Evolutionary conservation across 1,284 basidiomycete genomes (phyloP), one percentile per base, ranked within the genome.

Genomic region (Microbotryomycetes sp.): DNA sequence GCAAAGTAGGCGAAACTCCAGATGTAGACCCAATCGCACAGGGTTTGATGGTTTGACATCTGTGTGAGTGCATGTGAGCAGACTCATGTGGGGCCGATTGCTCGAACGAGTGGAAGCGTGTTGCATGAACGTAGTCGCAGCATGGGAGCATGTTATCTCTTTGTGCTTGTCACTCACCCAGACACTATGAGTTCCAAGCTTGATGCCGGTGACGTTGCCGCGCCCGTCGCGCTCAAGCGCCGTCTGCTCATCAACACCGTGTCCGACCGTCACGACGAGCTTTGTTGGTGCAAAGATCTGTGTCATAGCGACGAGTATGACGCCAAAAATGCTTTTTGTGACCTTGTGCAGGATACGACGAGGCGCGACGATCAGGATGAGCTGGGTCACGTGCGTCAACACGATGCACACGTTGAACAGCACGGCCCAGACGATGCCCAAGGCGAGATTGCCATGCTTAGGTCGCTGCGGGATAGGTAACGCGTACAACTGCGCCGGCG

Each of bases 81-180:
- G 15, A 7, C 16, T 11, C 29, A 23, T 16, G 30, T 9, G 29
- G n/a, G 23, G 23, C 3, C 15, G n/a, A 7, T 23, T 16, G n/a
- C 60, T 9, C 15, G 64, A 91, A 91, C 94, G 31, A 87, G 81
- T 70, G 92, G 93, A 84, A 78, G 76, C 78, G 87, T 88, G 76
- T 94, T 91, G 3, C 85, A 82, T 94, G 92, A 23, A 89, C 81
- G 87, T 93, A 69, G 45, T 27, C 45, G n/a, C n/a, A 21, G 24
- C 30, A 21, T 50, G 58, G 45, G 35, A 58, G 11, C 45, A 15
- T 23, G 45, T n/a, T 48, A 23, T 9, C 13, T 6, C 5, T 30
- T 35, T n/a, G 35, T 26, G 2, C 18, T 6, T 11, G 4, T n/a
- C 2, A 60, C 65, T 55, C 35, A 67, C 67, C 85, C 52, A 86